These are phyloP conservation scores for Quercus phellos DNA, from an alignment of 331 rosid genomes.

Conservation along the genomic window DNA sequence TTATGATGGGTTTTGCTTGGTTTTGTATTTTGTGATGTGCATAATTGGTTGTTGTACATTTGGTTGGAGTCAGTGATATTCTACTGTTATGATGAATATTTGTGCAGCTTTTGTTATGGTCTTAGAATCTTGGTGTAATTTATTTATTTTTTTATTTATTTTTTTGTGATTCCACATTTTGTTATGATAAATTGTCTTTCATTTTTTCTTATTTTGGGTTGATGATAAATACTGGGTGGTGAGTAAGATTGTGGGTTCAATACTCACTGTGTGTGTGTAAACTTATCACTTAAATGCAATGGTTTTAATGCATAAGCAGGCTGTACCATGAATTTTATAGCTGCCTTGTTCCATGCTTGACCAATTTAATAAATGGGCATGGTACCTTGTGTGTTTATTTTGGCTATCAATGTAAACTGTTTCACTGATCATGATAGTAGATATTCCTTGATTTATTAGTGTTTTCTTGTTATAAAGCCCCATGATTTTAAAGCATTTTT, in stretches of 20 bases:
- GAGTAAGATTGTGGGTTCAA: too few species aligned
- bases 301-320: neutral
- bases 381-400: neutral
- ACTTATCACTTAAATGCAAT: neutral
- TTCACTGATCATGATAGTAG: neutral
- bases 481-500: neutral
- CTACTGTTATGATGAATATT: neutral
- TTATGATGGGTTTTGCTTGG: neutral
- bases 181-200: neutral
- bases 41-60: neutral
- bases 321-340: neutral
- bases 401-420: neutral
- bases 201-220: neutral
- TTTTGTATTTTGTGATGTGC: neutral
- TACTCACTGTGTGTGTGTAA: too few species aligned
- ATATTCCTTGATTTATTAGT: neutral
- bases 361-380: neutral
- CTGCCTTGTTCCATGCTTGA: neutral
- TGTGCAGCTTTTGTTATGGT: neutral
- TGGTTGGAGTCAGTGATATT: neutral
- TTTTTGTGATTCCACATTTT: neutral
- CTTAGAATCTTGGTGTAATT: neutral
- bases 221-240: too few species aligned
- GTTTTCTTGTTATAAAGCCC: neutral
- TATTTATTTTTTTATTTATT: too few species aligned